phyloP scores from a whole-genome alignment of 2,329 filamentous ascomycete genomes.

The Epichloe baconii region DNA sequence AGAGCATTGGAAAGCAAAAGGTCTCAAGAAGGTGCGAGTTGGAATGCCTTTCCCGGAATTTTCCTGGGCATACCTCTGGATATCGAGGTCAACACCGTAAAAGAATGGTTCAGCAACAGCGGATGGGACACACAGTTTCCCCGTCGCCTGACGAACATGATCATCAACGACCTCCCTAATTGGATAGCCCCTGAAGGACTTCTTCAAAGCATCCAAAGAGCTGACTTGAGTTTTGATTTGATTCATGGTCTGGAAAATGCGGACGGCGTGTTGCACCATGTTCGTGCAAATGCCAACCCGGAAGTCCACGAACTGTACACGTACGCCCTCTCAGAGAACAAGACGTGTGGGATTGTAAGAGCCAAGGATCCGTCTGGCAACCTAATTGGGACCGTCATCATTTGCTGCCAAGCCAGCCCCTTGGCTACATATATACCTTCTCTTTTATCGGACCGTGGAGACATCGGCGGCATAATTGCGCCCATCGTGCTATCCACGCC shows the following conservation, averaged over 20 bases:
- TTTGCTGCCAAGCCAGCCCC: conserved; percentile 58
- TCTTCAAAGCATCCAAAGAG: conserved; percentile 56
- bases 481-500: conserved; percentile 60
- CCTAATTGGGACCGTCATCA: conserved; percentile 65
- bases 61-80: conserved; percentile 68
- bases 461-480: conserved; percentile 64
- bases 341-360: conserved; percentile 68
- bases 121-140: conserved; percentile 69
- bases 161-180: conserved; percentile 55
- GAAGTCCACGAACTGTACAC: conserved; percentile 72
- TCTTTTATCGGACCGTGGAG: conserved; percentile 44
- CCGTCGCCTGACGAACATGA: conserved; percentile 49
- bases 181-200: conserved; percentile 72
- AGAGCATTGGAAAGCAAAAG: conserved; percentile 55
- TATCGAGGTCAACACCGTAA: conserved; percentile 31
- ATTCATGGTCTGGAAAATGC: conserved; percentile 70
- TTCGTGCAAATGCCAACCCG: conserved; percentile 59
- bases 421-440: conserved; percentile 58
- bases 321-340: conserved; percentile 56
- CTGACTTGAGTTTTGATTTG: conserved; percentile 68
- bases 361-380: conserved; percentile 58
- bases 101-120: conserved; percentile 77
- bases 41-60: conserved; percentile 68
- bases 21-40: conserved; percentile 68
- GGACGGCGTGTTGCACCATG: conserved; percentile 60